These are phyloP conservation scores for Rhizopus arrhizus DNA, from an alignment of 371 early-diverging fungal genomes.

Conservation along the genomic window DNA sequence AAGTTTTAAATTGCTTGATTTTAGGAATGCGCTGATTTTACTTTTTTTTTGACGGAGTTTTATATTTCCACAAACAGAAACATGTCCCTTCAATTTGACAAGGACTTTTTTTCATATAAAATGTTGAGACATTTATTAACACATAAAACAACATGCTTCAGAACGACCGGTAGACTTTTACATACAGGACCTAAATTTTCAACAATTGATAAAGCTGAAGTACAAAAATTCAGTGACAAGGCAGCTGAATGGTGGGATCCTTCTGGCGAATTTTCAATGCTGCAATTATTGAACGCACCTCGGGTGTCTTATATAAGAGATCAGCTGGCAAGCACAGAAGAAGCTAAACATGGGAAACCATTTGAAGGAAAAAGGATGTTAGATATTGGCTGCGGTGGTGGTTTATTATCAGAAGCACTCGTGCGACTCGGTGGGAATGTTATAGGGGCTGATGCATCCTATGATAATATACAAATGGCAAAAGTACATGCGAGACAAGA, in stretches of 20 bases:
- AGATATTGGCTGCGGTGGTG: slow-evolving; percentile 97
- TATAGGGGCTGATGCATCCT: slow-evolving; percentile 85
- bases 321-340: slow-evolving; percentile 36
- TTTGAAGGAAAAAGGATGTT: slow-evolving; percentile 68
- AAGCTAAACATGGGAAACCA: slow-evolving; percentile 39
- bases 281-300: slow-evolving; percentile 89
- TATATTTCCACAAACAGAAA: no score
- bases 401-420: slow-evolving; percentile 83
- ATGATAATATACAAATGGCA: slow-evolving; percentile 83
- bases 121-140: no score
- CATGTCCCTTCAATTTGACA: no score
- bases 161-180: neutral
- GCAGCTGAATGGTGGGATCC: slow-evolving; percentile 93
- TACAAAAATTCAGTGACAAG: slow-evolving; percentile 79
- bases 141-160: no score
- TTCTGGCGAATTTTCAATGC: slow-evolving; percentile 80
- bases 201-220: slow-evolving; percentile 74
- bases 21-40: no score
- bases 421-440: slow-evolving; percentile 83
- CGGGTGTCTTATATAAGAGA: slow-evolving; percentile 81
- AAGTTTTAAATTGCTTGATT: no score
- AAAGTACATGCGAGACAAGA: slow-evolving; percentile 68
- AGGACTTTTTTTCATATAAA: no score
- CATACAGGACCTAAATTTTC: slow-evolving; percentile 14
- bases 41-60: no score